Evolutionary conservation across 768 basidiomycete species (phyloP).

Genomic region (Mycena sanguinolenta): DNA sequence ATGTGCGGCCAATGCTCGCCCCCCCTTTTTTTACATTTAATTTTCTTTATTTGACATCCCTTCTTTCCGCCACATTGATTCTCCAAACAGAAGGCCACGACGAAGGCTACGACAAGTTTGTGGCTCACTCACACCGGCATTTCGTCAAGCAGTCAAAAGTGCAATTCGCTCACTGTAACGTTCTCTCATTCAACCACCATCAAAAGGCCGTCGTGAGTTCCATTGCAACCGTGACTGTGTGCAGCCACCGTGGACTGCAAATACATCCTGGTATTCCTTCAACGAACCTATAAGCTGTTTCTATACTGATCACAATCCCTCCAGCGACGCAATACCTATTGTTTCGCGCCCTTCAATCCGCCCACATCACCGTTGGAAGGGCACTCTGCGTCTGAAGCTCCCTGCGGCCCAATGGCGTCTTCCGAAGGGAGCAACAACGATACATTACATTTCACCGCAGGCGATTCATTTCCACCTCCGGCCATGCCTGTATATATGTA

Average conservation of each 20-base stretch:
- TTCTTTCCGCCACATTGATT: not conserved
- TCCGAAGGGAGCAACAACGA: slow-evolving; percentile 48
- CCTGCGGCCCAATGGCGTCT: slow-evolving; percentile 45
- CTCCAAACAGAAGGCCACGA: not conserved
- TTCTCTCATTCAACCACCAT: not conserved
- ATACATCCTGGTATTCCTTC: too few relatives aligned
- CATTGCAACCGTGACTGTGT: not conserved
- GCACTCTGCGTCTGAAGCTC: slow-evolving; percentile 2
- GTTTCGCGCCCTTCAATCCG: slow-evolving; percentile 16
- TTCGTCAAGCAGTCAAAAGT: not conserved
- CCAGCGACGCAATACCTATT: slow-evolving; percentile 8
- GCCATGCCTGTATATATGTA: slow-evolving; percentile 78
- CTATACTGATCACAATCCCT: slow-evolving; percentile 26
- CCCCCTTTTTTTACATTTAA: not conserved
- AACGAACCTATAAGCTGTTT: slow-evolving; percentile 21
- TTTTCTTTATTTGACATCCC: not conserved
- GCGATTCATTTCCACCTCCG: slow-evolving; percentile 54
- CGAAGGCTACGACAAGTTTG: not conserved
- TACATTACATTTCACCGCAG: slow-evolving; percentile 49
- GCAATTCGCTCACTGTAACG: not conserved
- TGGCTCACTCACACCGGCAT: not conserved
- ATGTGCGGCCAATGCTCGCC: not conserved
- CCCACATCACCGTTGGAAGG: not conserved
- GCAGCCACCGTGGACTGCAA: too few relatives aligned
- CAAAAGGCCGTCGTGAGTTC: not conserved